Base-by-base conservation (phyloP, 2,329 filamentous ascomycete genomes). In the Talaromyces sp. region DNA sequence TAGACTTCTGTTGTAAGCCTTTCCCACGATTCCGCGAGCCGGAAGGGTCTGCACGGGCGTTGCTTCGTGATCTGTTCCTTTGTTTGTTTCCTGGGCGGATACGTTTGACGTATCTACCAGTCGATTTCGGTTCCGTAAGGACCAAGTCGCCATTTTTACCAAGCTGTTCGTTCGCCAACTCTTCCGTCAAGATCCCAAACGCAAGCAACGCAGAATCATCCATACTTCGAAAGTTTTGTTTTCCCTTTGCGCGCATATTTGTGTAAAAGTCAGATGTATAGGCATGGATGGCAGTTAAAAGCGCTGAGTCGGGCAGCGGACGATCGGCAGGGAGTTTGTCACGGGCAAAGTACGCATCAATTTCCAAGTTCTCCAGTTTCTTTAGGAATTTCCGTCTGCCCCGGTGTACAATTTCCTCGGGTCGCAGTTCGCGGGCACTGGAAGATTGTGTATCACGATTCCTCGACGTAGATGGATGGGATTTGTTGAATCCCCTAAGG, bases 181-280 rank as follows among this genome's bases (percentile, higher is more conserved):
- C 84, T 68, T 87, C 85, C 22, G 86, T 64, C 30, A 87, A 61
- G 13, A 87, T 80, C 0, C 84, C 83, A 60, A 86, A 65, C 1
- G 83, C 82, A 58, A 87, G 75, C 50, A 87, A 65, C 1, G 84
- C 83, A 8, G 82, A 86, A 67, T 85, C 84, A 53, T 86, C 82
- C 75, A 87, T 77, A 54, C 78, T 83, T 43, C 73, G 74, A 60
- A 78, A 81, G 47, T 79, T 74, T 30, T 68, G 61, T 40, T 63
- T 65, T 2, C 72, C 74, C 6, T 61, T 59, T 20, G 72, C 65
- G 1, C 55, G 53, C 3, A 68, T 69, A 3, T 67, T 65, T 27
- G 65, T 70, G 64, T 85, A 86, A 58, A 80, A 81, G 45, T 84
- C 80, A 0, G 83, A 79, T 3, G 79, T 68, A 64, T 86, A 86